Base-by-base conservation (phyloP, 1,284 basidiomycete species). In the Ustilago esculenta region DNA sequence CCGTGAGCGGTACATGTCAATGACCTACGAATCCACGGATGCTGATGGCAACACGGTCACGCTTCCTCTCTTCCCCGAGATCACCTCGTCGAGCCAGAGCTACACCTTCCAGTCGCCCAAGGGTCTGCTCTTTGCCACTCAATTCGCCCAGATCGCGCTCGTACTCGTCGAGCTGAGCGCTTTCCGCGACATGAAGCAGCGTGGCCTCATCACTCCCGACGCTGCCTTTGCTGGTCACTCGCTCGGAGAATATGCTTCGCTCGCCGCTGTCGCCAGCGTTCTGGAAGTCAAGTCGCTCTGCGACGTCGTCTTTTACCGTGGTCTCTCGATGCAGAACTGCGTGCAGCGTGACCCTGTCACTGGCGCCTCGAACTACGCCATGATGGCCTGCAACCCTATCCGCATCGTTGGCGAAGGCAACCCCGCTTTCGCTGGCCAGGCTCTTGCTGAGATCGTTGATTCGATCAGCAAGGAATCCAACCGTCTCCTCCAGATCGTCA, bases 291-390 rank as follows among this genome's bases (percentile, higher is more conserved):
- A 94, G 27, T 89, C 92, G n/a, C 88, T 98, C 46, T 92, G 95
- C 75, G 94, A 98, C 76, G 92, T 98, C 79, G 95, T 98, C 37
- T 98, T 98, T 87, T 98, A 97, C 84, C 92, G 96, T 83, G 95
- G 95, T 82, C 95, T 98, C 80, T 98, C 95, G 45, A 98, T 98
- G 95, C 68, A 75, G 54, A 71, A 71, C 50, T 66, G 68, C 30
- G 68, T 71, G 36, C 61, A 66, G 54, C 63, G 72, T 32, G 72
- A 71, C 41, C 63, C 68, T 21, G 68, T 61, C 40, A 71, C 68
- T 21, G 68, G 68, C 33, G 68, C 68, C n/a, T 71, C 68, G 39
- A 66, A 65, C 83, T 98, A 98, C 80, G 94, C 93, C 17, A 98
- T 98, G 96, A 94, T 94, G 83, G 95, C 95, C 15, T 91, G 97